These are phyloP conservation scores for Venturia effusa DNA, from an alignment of 2,329 filamentous ascomycete genomes.

Conservation along the genomic window DNA sequence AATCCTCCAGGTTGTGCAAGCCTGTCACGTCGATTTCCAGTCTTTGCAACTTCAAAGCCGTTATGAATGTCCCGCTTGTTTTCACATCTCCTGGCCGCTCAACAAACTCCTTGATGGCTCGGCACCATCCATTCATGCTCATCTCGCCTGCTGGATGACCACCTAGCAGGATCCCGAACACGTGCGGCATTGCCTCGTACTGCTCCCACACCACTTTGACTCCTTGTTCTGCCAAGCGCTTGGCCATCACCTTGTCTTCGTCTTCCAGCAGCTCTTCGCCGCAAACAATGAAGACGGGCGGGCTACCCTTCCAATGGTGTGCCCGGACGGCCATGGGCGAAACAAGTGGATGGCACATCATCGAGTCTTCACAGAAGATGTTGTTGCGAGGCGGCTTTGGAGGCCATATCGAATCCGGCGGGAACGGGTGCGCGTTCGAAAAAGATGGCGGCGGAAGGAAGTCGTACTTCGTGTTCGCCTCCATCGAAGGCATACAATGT, in stretches of 20 bases:
- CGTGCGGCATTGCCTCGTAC: conserved; percentile 74
- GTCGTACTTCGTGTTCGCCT: conserved; percentile 45
- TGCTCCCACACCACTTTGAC: conserved; percentile 56
- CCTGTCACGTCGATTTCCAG: conserved; percentile 19
- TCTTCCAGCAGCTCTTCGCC: conserved; percentile 65
- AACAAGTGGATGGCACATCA: conserved; percentile 54
- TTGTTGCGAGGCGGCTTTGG: conserved; percentile 34
- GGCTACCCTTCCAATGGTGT: conserved; percentile 48
- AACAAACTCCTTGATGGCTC: no score
- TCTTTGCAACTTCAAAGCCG: conserved; percentile 22
- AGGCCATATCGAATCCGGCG: conserved; percentile 41
- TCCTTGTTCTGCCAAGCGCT: conserved; percentile 43
- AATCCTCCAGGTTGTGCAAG: conserved; percentile 22
- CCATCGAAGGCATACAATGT: conserved; percentile 48
- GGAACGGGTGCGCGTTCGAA: conserved; percentile 24
- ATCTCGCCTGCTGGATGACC: conserved; percentile 19
- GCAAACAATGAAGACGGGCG: conserved; percentile 58
- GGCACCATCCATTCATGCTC: conserved; percentile 27
- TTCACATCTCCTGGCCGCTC: no score
- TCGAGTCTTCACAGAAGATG: conserved; percentile 32
- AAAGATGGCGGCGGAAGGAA: conserved; percentile 45
- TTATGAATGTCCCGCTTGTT: conserved; percentile 19
- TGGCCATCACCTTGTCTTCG: conserved; percentile 52
- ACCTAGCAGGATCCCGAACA: conserved; percentile 42
- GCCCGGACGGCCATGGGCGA: conserved; percentile 43